Evolutionary conservation across 2,329 filamentous ascomycete species (phyloP).

Genomic region (Aspergillus fumigatiaffinis): DNA sequence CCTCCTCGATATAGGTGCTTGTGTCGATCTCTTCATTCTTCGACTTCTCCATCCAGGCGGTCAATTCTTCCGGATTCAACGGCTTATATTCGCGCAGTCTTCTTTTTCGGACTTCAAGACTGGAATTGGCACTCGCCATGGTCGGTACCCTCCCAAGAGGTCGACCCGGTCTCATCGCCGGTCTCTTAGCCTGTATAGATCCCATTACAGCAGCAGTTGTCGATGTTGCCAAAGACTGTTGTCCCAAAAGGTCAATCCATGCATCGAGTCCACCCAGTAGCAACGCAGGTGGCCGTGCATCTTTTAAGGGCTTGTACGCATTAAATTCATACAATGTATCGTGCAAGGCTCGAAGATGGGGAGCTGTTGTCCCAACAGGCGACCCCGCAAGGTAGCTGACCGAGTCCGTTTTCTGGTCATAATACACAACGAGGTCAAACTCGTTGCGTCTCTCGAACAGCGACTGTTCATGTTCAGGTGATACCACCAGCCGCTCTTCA

Average conservation of each 20-base stretch:
- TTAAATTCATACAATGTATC: slow-evolving; percentile 82
- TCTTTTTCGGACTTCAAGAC: slow-evolving; percentile 53
- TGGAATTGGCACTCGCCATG: slow-evolving; percentile 48
- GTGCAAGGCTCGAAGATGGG: slow-evolving; percentile 67
- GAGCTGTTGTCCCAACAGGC: slow-evolving; percentile 42
- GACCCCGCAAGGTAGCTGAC: slow-evolving; percentile 53
- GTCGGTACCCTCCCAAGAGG: slow-evolving; percentile 52
- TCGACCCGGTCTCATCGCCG: slow-evolving; percentile 39
- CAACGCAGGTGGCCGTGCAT: slow-evolving; percentile 66
- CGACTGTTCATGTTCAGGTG: slow-evolving; percentile 59
- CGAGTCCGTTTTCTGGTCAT: slow-evolving; percentile 67
- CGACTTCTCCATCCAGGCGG: slow-evolving; percentile 73
- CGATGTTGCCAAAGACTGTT: slow-evolving; percentile 58
- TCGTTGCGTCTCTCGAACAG: slow-evolving; percentile 69
- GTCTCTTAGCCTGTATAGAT: slow-evolving; percentile 37
- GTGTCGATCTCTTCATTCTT: slow-evolving; percentile 59
- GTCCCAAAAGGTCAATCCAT: slow-evolving; percentile 80
- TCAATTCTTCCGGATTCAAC: slow-evolving; percentile 75
- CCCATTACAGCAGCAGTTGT: slow-evolving; percentile 51
- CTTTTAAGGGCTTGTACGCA: slow-evolving; percentile 66
- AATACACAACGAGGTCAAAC: slow-evolving; percentile 86
- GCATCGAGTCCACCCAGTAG: slow-evolving; percentile 78
- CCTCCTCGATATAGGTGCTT: slow-evolving; percentile 37
- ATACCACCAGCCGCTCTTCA: slow-evolving; percentile 47
- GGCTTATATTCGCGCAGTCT: slow-evolving; percentile 61